These are phyloP conservation scores for Suillus ampliporus DNA, from an alignment of 768 basidiomycete genomes.

Conservation along the genomic window DNA sequence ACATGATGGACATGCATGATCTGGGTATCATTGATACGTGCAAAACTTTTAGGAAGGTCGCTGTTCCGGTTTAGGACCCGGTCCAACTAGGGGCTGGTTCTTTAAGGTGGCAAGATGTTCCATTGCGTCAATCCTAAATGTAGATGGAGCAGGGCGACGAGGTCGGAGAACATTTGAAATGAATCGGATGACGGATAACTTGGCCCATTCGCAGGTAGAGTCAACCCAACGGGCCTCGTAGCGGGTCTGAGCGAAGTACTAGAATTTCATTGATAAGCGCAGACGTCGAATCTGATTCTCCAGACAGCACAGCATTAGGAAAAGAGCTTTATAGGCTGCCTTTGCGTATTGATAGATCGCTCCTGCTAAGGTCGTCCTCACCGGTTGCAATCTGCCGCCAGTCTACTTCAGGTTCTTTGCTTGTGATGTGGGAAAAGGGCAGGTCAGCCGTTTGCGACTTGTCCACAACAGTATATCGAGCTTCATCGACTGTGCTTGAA, in stretches of 20 bases:
- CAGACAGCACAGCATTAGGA: too few relatives aligned
- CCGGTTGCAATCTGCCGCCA: not conserved
- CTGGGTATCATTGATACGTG: too few relatives aligned
- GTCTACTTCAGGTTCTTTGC: not conserved
- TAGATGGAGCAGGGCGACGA: not conserved
- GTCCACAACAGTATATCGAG: not conserved
- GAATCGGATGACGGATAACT: not conserved
- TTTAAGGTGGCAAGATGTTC: not conserved
- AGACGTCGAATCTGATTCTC: too few relatives aligned
- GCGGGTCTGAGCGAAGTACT: not conserved
- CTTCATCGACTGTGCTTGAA: slow-evolving; percentile 15
- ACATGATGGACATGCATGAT: not conserved
- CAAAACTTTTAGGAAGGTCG: not conserved
- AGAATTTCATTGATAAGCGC: too few relatives aligned
- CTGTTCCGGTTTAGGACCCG: not conserved
- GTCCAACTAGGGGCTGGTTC: slow-evolving; percentile 3
- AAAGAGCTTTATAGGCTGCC: not conserved
- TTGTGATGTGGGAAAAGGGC: not conserved
- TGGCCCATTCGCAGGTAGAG: not conserved
- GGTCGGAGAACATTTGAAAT: not conserved
- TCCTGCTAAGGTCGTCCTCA: not conserved
- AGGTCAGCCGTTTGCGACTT: not conserved
- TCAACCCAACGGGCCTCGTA: not conserved
- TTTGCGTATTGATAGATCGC: not conserved
- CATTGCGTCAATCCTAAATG: not conserved